Base-by-base conservation (phyloP, 2,329 filamentous ascomycete species). In the Sarocladium oryzae region DNA sequence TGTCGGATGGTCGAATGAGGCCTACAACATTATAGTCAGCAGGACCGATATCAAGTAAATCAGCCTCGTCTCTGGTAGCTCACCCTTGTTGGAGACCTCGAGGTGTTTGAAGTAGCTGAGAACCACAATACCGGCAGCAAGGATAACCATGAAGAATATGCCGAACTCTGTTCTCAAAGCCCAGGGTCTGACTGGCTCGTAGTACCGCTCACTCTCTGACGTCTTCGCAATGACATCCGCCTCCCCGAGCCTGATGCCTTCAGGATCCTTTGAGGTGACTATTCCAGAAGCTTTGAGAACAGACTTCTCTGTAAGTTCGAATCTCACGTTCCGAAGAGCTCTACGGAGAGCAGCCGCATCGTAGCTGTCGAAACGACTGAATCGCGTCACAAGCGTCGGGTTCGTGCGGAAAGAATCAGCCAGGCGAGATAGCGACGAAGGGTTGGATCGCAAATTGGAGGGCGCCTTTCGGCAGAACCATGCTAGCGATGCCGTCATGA, bases 1-100 rank as follows among this genome's bases (percentile, higher is more conserved):
- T 69, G 0, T 56, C 26, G 0, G 59, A 61, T 1, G 69, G 69
- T 0, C 67, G 58, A 0, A 49, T 32, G 0, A 71, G 40, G 2
- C 68, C 66, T 70, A n/a, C 8, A 10, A 46, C 0, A 23, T 10
- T 18, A n/a, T 6, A n/a, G n/a, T 49, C 21, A 24, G 15, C 36
- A 23, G 11, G 38, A 7, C 15, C 6, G 28, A 7, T 30, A 30
- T 13, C 13, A 13, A 30, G 21, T 20, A 8, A 2, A 53, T 55
- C 4, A 7, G n/a, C n/a, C n/a, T n/a, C n/a, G n/a, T n/a, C n/a
- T n/a, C n/a, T n/a, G n/a, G n/a, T n/a, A n/a, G n/a, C n/a, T n/a
- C n/a, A 66, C 63, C 64, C 18, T 56, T 54, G 0, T 52, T 32
- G 0, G 8, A 8, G 7, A 32, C 13, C 28, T 32, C 28, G 7